These are phyloP conservation scores for Aspergillus udagawae DNA, from an alignment of 2,329 filamentous ascomycete genomes.

Conservation along the genomic window DNA sequence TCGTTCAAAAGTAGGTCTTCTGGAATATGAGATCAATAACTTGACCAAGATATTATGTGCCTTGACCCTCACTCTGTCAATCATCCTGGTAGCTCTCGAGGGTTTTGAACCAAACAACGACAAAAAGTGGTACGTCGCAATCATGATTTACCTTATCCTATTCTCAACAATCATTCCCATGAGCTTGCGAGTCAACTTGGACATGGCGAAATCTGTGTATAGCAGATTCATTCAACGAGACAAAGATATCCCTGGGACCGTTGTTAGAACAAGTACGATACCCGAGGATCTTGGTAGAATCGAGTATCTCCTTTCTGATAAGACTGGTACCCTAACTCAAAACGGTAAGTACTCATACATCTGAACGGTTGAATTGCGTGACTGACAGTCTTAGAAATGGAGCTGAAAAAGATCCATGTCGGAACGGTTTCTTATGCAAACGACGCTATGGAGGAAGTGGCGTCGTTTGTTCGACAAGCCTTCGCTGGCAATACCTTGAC, in stretches of 20 bases:
- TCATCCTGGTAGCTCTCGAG: slow-evolving; percentile 83
- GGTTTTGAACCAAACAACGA: slow-evolving; percentile 61
- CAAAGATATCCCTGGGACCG: slow-evolving; percentile 80
- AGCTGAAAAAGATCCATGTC: slow-evolving; percentile 97
- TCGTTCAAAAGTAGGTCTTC: slow-evolving; percentile 84
- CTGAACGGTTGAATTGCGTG: slow-evolving; percentile 2
- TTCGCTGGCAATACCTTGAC: slow-evolving; percentile 62
- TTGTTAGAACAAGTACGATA: slow-evolving; percentile 95
- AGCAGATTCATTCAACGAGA: slow-evolving; percentile 94
- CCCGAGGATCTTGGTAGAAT: slow-evolving; percentile 94
- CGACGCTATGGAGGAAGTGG: slow-evolving; percentile 97
- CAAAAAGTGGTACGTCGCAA: slow-evolving; percentile 83
- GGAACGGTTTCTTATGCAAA: slow-evolving; percentile 98
- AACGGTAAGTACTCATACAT: slow-evolving; percentile 53
- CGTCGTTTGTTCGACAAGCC: slow-evolving; percentile 77
- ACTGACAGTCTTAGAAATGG: slow-evolving; percentile 65
- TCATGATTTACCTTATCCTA: slow-evolving; percentile 94
- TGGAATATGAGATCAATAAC: slow-evolving; percentile 96
- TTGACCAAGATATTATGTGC: slow-evolving; percentile 93
- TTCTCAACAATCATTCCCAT: slow-evolving; percentile 99
- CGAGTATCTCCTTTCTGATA: slow-evolving; percentile 93
- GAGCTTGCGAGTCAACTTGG: slow-evolving; percentile 90
- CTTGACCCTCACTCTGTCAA: slow-evolving; percentile 78
- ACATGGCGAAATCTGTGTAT: slow-evolving; percentile 95
- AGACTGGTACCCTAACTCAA: slow-evolving; percentile 95